Conservation (phyloP, 768 basidiomycete species). For the Kwoniella shandongensis region DNA sequence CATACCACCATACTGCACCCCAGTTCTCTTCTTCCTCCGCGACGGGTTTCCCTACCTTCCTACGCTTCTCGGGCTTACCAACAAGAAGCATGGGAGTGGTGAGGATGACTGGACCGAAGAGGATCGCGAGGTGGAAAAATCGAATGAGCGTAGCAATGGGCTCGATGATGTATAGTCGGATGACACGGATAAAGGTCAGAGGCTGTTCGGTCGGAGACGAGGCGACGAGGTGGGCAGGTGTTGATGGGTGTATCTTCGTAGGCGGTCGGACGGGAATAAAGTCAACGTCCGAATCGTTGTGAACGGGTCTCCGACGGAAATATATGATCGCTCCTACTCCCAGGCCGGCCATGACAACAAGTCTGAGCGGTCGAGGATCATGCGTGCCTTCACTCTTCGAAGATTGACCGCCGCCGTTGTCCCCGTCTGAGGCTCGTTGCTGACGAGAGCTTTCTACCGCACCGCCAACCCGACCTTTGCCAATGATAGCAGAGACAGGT, state of each 20-base stretch:
- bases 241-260: neutral
- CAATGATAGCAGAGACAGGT: slow-evolving; percentile 32
- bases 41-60: slow-evolving; percentile 49
- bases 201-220: slow-evolving; percentile 69
- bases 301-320: slow-evolving; percentile 23
- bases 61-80: slow-evolving; percentile 58
- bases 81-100: slow-evolving; percentile 76
- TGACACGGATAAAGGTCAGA: slow-evolving; percentile 57
- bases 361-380: slow-evolving; percentile 8
- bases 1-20: slow-evolving; percentile 98
- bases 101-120: slow-evolving; percentile 86
- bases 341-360: slow-evolving; percentile 28
- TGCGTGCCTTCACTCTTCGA: neutral
- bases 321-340: slow-evolving; percentile 30
- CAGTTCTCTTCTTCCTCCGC: slow-evolving; percentile 72
- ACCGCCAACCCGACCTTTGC: slow-evolving; percentile 24
- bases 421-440: neutral
- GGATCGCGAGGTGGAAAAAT: slow-evolving; percentile 74
- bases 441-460: slow-evolving; percentile 3
- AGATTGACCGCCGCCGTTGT: neutral
- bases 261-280: slow-evolving; percentile 9
- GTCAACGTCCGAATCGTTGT: slow-evolving; percentile 28
- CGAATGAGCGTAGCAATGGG: slow-evolving; percentile 78
- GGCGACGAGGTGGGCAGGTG: slow-evolving; percentile 19
- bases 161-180: slow-evolving; percentile 71